Evolutionary conservation across 2,329 filamentous ascomycete species (phyloP).

Genomic region (Fonsecaea erecta): DNA sequence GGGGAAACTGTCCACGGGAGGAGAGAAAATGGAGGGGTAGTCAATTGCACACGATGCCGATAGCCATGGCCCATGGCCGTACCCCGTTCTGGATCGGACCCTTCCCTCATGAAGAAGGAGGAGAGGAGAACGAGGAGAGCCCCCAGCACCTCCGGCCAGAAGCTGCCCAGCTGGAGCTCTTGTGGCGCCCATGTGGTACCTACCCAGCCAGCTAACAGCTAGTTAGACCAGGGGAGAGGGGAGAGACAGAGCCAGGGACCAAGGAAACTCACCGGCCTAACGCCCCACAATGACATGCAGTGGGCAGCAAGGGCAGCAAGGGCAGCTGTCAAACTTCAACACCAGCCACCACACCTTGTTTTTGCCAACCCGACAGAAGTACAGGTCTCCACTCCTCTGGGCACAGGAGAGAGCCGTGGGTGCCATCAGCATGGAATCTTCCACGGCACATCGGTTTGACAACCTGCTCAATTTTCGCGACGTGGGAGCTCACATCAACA

Average conservation of each 20-base stretch:
- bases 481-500: slow-evolving; percentile 64
- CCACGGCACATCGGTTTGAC: slow-evolving; percentile 47
- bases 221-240: neutral
- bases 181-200: slow-evolving; percentile 3
- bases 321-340: neutral
- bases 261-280: slow-evolving; percentile 6
- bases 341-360: slow-evolving; percentile 2
- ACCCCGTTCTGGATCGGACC: slow-evolving; percentile 22
- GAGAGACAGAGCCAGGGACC: neutral
- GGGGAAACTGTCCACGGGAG: neutral
- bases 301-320: neutral
- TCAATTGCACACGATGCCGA: slow-evolving; percentile 6
- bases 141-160: neutral
- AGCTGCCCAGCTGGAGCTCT: neutral
- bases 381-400: neutral
- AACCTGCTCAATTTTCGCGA: slow-evolving; percentile 77
- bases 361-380: neutral
- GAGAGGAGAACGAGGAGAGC: neutral
- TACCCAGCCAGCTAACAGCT: neutral
- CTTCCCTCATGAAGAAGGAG: slow-evolving; percentile 2
- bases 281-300: slow-evolving; percentile 14
- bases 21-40: slow-evolving; percentile 1
- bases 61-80: slow-evolving; percentile 5
- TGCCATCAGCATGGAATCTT: neutral
- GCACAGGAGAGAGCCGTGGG: neutral